Evolutionary conservation across 2,329 filamentous ascomycete species (phyloP).

Genomic region (Xylaria sp.): DNA sequence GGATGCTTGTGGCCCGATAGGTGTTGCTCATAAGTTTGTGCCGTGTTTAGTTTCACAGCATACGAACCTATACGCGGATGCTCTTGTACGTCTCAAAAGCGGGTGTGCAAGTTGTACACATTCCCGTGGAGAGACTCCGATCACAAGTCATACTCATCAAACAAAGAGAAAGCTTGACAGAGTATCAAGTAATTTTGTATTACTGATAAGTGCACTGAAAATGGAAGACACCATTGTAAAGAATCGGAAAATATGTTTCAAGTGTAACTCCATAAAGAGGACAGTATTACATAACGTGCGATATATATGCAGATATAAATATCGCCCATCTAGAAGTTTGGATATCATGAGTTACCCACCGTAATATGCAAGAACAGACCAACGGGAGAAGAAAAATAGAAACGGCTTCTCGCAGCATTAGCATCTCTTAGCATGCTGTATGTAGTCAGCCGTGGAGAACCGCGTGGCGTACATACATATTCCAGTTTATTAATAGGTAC

Average conservation of each 20-base stretch:
- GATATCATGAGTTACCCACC: not conserved
- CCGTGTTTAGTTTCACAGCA: constrained; percentile 24
- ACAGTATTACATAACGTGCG: not conserved
- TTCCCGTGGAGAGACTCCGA: not conserved
- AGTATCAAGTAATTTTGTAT: not conserved
- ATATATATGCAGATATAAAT: not conserved
- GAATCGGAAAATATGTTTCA: not conserved
- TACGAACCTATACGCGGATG: not conserved
- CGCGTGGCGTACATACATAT: not conserved
- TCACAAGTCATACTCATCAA: not conserved
- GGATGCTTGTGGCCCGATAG: not conserved
- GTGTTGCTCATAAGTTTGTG: constrained; percentile 9
- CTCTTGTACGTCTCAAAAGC: not conserved
- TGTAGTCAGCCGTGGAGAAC: not conserved
- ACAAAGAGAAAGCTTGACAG: not conserved
- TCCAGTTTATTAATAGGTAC: constrained; percentile 27
- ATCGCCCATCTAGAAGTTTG: not conserved
- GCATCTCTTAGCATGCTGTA: not conserved
- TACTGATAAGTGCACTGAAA: no score
- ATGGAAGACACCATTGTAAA: not conserved
- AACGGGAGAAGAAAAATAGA: not conserved
- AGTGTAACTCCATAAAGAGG: not conserved
- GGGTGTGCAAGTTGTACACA: not conserved
- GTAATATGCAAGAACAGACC: not conserved
- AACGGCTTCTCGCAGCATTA: not conserved